A percentile compares a stretch with the other conserved stretches of the same genome.
phyloP scores from a whole-genome alignment of 208 protist species.

The Crithidia thermophila region DNA sequence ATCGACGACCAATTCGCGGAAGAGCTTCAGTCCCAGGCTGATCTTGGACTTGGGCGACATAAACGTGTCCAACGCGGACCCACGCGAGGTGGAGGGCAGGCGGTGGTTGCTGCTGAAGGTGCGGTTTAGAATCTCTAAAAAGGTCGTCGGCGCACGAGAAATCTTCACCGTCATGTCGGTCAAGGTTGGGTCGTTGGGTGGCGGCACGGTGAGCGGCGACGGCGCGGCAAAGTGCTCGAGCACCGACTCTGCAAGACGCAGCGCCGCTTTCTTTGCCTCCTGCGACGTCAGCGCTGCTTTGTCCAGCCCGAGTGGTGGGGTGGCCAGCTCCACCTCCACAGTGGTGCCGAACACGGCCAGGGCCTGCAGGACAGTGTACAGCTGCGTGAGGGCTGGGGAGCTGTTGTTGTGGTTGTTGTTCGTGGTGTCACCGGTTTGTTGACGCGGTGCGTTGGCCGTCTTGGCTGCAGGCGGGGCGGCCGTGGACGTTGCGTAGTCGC shows the following conservation, averaged over 20 bases:
- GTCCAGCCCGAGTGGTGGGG: conserved; percentile 27
- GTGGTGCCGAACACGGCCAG: conserved; percentile 47
- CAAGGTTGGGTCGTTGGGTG: conserved; percentile 22
- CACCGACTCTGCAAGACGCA: conserved; percentile 39
- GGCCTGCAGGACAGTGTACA: conserved; percentile 39
- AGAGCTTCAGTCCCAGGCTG: conserved; percentile 56
- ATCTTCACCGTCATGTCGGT: conserved; percentile 41
- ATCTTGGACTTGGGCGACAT: conserved; percentile 70
- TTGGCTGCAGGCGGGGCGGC: neutral
- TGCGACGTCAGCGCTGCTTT: neutral
- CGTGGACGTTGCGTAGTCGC: neutral
- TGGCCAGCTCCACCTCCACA: conserved; percentile 41
- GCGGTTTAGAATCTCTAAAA: conserved; percentile 65
- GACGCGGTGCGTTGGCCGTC: too few species aligned
- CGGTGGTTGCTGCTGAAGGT: conserved; percentile 61
- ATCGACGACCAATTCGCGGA: conserved; percentile 65
- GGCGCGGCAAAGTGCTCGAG: conserved; percentile 41
- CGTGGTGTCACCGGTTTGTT: neutral
- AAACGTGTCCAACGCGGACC: conserved; percentile 52
- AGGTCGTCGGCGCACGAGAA: conserved; percentile 34
- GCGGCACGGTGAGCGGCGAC: conserved; percentile 26
- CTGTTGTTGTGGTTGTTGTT: neutral
- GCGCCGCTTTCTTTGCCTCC: conserved; percentile 21
- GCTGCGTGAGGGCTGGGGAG: conserved; percentile 4
- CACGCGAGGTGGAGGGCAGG: conserved; percentile 48